These are phyloP conservation scores for Nidula microcarpa DNA, from an alignment of 768 basidiomycete genomes.

Conservation along the genomic window DNA sequence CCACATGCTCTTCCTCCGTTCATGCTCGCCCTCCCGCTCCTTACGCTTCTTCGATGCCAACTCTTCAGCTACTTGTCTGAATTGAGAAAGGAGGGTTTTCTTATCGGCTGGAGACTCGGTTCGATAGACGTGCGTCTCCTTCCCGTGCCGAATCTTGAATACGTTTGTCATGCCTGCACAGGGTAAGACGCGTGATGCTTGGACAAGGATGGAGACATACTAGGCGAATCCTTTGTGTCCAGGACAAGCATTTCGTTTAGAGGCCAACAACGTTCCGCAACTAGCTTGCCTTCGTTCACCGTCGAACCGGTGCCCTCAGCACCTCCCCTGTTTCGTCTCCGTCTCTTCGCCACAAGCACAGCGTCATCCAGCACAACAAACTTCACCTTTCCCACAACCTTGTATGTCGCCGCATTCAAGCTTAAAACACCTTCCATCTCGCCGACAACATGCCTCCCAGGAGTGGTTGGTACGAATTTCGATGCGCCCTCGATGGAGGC, in stretches of 20 bases:
- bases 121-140: slow-evolving; percentile 93
- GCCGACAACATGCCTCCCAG: slow-evolving; percentile 86
- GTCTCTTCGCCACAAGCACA: slow-evolving; percentile 79
- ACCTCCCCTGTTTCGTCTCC: slow-evolving; percentile 55
- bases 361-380: slow-evolving; percentile 92
- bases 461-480: slow-evolving; percentile 89
- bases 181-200: slow-evolving; percentile 3
- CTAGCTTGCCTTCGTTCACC: slow-evolving; percentile 70
- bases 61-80: slow-evolving; percentile 92
- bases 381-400: slow-evolving; percentile 79
- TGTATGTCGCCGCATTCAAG: slow-evolving; percentile 94
- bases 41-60: slow-evolving; percentile 83
- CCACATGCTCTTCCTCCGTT: slow-evolving; percentile 79
- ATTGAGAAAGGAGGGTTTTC: slow-evolving; percentile 77
- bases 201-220: slow-evolving; percentile 37
- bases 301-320: slow-evolving; percentile 34
- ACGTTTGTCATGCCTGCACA: slow-evolving; percentile 82
- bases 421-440: slow-evolving; percentile 82
- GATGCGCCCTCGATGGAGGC: slow-evolving; percentile 90
- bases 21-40: slow-evolving; percentile 92
- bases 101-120: slow-evolving; percentile 82
- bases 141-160: slow-evolving; percentile 90
- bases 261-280: slow-evolving; percentile 92
- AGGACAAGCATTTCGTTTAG: slow-evolving; percentile 92
- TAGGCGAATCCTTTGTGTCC: slow-evolving; percentile 93